These are phyloP conservation scores for Microbotryum silenes-acaulis DNA, from an alignment of 1,284 basidiomycete genomes.

Conservation along the genomic window DNA sequence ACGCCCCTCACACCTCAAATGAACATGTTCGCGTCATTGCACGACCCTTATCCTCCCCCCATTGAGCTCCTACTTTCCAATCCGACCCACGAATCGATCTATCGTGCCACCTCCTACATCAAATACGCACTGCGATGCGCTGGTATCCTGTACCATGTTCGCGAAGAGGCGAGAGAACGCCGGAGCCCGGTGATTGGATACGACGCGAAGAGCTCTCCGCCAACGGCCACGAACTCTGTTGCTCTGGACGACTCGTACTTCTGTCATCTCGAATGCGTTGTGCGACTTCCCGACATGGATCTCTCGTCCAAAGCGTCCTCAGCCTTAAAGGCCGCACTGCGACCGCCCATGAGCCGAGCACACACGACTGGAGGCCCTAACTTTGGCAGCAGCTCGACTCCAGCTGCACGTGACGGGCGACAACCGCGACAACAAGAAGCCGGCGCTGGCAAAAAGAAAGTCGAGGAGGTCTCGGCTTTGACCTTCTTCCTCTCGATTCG, in stretches of 20 bases:
- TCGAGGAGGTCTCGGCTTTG: conserved; percentile 16
- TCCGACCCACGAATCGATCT: conserved; percentile 39
- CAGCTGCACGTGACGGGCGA: background rate
- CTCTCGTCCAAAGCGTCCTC: conserved; percentile 16
- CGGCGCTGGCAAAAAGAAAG: conserved; percentile 2
- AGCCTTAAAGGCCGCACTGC: conserved; percentile 21
- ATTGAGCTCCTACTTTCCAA: conserved; percentile 40
- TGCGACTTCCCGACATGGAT: conserved; percentile 8
- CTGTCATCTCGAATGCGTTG: conserved; percentile 25
- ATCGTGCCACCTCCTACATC: conserved; percentile 42
- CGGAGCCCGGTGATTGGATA: too few relatives aligned
- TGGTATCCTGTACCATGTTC: conserved; percentile 49
- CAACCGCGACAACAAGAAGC: background rate
- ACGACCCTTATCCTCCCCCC: conserved; percentile 31
- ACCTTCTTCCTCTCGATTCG: conserved; percentile 28
- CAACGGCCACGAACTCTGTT: background rate
- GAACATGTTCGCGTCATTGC: conserved; percentile 35
- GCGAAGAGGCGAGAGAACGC: conserved; percentile 17
- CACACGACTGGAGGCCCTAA: conserved; percentile 5
- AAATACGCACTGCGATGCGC: conserved; percentile 49
- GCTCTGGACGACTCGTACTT: conserved; percentile 8
- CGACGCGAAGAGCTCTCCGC: too few relatives aligned
- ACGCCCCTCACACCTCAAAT: conserved; percentile 33
- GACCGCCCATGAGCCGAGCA: conserved; percentile 10
- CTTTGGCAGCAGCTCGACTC: conserved; percentile 5